A percentile compares a stretch with the other conserved stretches of the same genome.
These are phyloP conservation scores for Silene coronaria DNA, from an alignment of 179 eudicot species.

Conservation along the genomic window DNA sequence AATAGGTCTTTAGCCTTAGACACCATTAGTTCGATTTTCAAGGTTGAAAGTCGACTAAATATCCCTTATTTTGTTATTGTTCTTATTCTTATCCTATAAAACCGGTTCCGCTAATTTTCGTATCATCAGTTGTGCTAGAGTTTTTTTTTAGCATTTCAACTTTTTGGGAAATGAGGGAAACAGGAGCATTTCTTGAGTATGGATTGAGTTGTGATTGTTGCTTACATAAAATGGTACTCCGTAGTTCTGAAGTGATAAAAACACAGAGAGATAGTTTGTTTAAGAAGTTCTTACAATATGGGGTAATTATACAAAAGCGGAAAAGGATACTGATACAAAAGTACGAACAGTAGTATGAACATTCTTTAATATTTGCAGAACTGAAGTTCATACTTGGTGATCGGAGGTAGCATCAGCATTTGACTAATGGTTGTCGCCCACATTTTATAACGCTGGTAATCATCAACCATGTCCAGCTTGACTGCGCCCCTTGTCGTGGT, in stretches of 20 bases:
- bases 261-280: conserved; percentile 3
- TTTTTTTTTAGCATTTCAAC: neutral
- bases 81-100: too few relatives aligned
- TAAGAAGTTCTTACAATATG: conserved; percentile 13
- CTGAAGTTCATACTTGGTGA: conserved; percentile 61
- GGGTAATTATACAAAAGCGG: conserved; percentile 19
- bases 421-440: conserved; percentile 73
- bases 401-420: conserved; percentile 56
- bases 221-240: neutral
- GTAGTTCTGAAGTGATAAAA: conserved; percentile 7
- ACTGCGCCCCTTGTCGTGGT: conserved; percentile 60
- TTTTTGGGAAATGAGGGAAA: neutral
- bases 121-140: neutral
- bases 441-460: conserved; percentile 55
- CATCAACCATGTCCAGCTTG: conserved; percentile 73
- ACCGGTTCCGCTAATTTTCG: too few relatives aligned
- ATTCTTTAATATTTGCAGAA: conserved; percentile 48
- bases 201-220: neutral
- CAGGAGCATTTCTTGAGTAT: neutral
- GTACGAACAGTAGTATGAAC: neutral
- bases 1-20: too few relatives aligned
- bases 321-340: conserved; percentile 3
- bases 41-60: too few relatives aligned
- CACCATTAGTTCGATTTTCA: too few relatives aligned
- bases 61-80: too few relatives aligned